phyloP scores from a whole-genome alignment of 371 early-diverging fungal genomes.

The Batrachochytrium dendrobatidis region DNA sequence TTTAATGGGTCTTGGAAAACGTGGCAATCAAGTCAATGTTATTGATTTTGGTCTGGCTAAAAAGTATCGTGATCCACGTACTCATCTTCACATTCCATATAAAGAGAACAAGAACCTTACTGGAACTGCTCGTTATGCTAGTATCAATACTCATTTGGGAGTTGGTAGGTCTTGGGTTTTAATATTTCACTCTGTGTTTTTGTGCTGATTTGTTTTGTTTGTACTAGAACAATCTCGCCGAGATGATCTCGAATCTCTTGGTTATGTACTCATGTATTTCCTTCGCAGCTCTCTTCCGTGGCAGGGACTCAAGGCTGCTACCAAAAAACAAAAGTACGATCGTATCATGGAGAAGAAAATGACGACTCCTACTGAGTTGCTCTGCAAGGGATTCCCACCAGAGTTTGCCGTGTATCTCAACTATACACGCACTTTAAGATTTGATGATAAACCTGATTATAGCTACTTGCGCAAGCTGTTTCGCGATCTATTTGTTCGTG shows the following conservation, averaged over 20 bases:
- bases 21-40: slow-evolving; percentile 93
- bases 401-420: slow-evolving; percentile 96
- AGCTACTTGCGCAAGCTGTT: slow-evolving; percentile 93
- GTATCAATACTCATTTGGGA: slow-evolving; percentile 98
- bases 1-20: slow-evolving; percentile 93
- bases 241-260: slow-evolving; percentile 98
- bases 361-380: slow-evolving; percentile 89
- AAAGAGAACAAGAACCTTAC: slow-evolving; percentile 97
- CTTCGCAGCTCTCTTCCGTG: slow-evolving; percentile 98
- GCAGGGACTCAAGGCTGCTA: slow-evolving; percentile 98
- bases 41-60: slow-evolving; percentile 99
- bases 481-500: slow-evolving; percentile 89
- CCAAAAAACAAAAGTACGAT: slow-evolving; percentile 99
- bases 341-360: slow-evolving; percentile 99
- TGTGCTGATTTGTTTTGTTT: slow-evolving; percentile 1
- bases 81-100: slow-evolving; percentile 96
- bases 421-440: slow-evolving; percentile 92
- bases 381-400: slow-evolving; percentile 95
- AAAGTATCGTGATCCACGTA: slow-evolving; percentile 94
- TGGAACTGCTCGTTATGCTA: slow-evolving; percentile 99
- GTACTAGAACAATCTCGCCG: slow-evolving; percentile 88
- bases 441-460: slow-evolving; percentile 99
- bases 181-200: not conserved
- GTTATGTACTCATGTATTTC: slow-evolving; percentile 99
- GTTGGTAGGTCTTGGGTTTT: slow-evolving; percentile 54